These are phyloP conservation scores for Danielia reshetovae DNA, from an alignment of 805 yeast species.

Conservation along the genomic window DNA sequence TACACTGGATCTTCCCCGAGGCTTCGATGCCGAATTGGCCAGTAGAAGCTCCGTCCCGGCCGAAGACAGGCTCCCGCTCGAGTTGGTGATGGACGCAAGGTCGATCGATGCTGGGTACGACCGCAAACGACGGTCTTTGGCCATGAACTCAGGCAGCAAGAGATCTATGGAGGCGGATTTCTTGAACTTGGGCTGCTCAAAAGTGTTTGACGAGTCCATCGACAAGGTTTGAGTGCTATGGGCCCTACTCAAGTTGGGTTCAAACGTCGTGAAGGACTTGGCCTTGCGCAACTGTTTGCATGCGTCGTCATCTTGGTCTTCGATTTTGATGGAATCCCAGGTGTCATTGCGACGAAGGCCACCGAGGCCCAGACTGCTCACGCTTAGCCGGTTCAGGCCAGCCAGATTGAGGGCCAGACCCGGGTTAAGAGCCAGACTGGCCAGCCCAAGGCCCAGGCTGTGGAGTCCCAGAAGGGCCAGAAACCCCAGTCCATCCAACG, in stretches of 20 bases:
- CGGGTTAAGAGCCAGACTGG: not conserved
- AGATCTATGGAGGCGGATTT: slow-evolving; percentile 12
- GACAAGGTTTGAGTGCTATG: too few species aligned
- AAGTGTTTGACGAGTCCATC: too few species aligned
- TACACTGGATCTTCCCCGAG: not conserved
- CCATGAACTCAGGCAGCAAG: slow-evolving; percentile 14
- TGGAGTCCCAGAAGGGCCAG: too few species aligned
- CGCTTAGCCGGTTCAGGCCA: too few species aligned
- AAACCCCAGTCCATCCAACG: too few species aligned
- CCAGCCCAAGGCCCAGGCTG: not conserved
- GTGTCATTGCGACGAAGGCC: slow-evolving; percentile 19
- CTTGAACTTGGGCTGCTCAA: too few species aligned
- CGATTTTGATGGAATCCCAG: slow-evolving; percentile 30
- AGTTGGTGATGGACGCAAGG: slow-evolving; percentile 49
- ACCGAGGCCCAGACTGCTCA: too few species aligned
- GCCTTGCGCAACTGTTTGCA: slow-evolving; percentile 38
- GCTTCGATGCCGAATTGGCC: slow-evolving; percentile 3
- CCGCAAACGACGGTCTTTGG: slow-evolving; percentile 16
- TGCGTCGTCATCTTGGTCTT: slow-evolving; percentile 42
- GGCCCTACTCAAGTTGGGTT: not conserved
- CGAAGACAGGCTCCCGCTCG: slow-evolving; percentile 4
- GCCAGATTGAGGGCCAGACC: too few species aligned
- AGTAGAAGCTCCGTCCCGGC: slow-evolving; percentile 2
- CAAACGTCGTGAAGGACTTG: slow-evolving; percentile 21
- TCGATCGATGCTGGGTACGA: slow-evolving; percentile 53